Percentiles rank a stretch among this genome's conserved stretches.
Conservation (phyloP, 768 basidiomycete species). For the Rhizopogon vesiculosus region DNA sequence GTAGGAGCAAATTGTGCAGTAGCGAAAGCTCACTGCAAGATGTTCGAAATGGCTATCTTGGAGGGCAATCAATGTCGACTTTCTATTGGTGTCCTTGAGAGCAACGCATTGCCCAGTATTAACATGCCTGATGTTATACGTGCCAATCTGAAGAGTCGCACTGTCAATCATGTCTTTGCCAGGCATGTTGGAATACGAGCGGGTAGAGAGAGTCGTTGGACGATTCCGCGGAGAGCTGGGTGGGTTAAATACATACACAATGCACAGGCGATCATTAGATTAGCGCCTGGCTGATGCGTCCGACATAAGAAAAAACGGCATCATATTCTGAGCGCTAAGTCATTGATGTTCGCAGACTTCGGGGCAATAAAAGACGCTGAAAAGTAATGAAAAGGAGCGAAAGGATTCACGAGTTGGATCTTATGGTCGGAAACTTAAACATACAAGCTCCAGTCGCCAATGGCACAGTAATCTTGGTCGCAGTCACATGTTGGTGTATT, state of each 20-base stretch:
- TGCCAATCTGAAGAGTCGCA: not conserved
- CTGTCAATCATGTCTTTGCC: not conserved
- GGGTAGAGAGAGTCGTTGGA: too few relatives aligned
- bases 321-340: too few relatives aligned
- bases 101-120: not conserved
- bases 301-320: too few relatives aligned
- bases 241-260: not conserved
- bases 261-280: not conserved
- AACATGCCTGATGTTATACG: not conserved
- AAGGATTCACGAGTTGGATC: too few relatives aligned
- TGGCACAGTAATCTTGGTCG: too few relatives aligned
- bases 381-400: too few relatives aligned
- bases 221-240: not conserved
- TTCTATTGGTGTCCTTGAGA: not conserved
- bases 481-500: too few relatives aligned
- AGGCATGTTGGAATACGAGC: not conserved
- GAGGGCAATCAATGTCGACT: not conserved
- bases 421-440: too few relatives aligned
- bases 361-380: too few relatives aligned
- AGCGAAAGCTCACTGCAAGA: not conserved
- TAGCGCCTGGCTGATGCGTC: not conserved
- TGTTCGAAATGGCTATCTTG: not conserved
- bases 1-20: too few relatives aligned
- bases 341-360: too few relatives aligned
- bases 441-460: too few relatives aligned